Evolutionary conservation across 495 filamentous ascomycete genomes (phyloP).

Genomic region (Neurospora hispaniola): DNA sequence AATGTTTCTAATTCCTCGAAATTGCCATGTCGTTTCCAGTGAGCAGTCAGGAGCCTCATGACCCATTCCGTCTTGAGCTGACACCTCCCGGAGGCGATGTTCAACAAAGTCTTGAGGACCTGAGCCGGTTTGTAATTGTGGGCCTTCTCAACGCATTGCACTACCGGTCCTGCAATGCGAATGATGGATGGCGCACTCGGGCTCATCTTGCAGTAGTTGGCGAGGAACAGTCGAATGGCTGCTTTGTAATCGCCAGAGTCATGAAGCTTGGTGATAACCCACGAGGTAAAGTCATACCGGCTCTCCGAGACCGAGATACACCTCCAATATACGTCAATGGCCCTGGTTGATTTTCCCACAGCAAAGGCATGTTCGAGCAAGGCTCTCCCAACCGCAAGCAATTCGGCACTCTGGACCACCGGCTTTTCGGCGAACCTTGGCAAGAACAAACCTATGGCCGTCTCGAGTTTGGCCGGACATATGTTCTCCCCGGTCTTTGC

Average conservation of each 20-base stretch:
- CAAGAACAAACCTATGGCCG: conserved; percentile 26
- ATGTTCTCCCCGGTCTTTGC: neutral
- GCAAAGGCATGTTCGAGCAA: conserved; percentile 20
- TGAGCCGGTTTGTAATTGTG: conserved; percentile 14
- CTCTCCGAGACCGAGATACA: conserved; percentile 8
- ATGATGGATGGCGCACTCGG: conserved; percentile 11
- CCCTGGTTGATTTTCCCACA: conserved; percentile 8
- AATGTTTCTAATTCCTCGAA: conserved; percentile 15
- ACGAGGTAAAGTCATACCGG: conserved; percentile 8
- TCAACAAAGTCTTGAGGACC: conserved; percentile 19
- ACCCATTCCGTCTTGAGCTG: conserved; percentile 23
- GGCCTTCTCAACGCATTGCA: conserved; percentile 19
- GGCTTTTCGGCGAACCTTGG: conserved; percentile 20
- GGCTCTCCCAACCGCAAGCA: conserved; percentile 18
- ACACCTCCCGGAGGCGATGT: conserved; percentile 6
- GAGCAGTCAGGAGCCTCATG: conserved; percentile 18
- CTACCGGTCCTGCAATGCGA: conserved; percentile 15
- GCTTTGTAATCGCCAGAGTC: conserved; percentile 18
- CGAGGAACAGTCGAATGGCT: conserved; percentile 17
- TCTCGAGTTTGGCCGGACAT: conserved; percentile 8
- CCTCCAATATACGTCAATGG: conserved; percentile 22
- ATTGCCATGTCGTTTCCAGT: conserved; percentile 20
- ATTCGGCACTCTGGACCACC: neutral
- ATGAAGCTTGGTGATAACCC: conserved; percentile 20
- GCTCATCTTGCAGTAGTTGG: conserved; percentile 17